A percentile compares a stretch with the other conserved stretches of the same genome.
Evolutionary conservation across 768 basidiomycete species (phyloP).

Genomic region (Cystofilobasidium macerans): DNA sequence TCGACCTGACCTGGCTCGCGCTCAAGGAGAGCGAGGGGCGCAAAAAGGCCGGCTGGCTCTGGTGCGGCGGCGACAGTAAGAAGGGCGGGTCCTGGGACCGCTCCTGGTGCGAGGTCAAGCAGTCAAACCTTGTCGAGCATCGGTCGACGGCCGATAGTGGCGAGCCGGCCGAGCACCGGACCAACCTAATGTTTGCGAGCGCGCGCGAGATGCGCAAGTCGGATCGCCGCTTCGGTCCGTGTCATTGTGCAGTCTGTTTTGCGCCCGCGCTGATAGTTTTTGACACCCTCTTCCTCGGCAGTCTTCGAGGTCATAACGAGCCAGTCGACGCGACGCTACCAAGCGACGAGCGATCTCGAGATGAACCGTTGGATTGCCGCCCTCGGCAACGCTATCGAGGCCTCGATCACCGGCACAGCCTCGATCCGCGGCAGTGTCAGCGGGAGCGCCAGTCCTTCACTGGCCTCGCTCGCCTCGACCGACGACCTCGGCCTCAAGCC

Average conservation of each 20-base stretch:
- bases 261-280: not conserved
- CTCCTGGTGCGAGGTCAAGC: conserved; percentile 26
- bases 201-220: conserved; percentile 19
- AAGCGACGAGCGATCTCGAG: conserved; percentile 22
- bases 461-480: conserved; percentile 10
- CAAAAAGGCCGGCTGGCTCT: conserved; percentile 25
- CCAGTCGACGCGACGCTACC: conserved; percentile 19
- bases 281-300: not conserved
- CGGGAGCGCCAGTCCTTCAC: not conserved
- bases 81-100: not conserved
- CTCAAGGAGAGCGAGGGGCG: conserved; percentile 22
- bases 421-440: conserved; percentile 17
- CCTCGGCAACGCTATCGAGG: conserved; percentile 22
- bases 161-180: conserved; percentile 7
- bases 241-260: not conserved
- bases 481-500: conserved; percentile 19
- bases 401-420: conserved; percentile 24
- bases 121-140: conserved; percentile 21
- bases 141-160: not conserved
- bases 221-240: conserved; percentile 23
- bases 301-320: conserved; percentile 21
- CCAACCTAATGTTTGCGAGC: conserved; percentile 24
- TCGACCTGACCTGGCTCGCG: conserved; percentile 1
- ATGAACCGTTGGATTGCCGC: conserved; percentile 25
- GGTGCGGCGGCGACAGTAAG: conserved; percentile 18